A percentile compares a stretch with the other conserved stretches of the same genome.
phyloP scores from a whole-genome alignment of 2,329 filamentous ascomycete genomes.

The Aureobasidium vineae region DNA sequence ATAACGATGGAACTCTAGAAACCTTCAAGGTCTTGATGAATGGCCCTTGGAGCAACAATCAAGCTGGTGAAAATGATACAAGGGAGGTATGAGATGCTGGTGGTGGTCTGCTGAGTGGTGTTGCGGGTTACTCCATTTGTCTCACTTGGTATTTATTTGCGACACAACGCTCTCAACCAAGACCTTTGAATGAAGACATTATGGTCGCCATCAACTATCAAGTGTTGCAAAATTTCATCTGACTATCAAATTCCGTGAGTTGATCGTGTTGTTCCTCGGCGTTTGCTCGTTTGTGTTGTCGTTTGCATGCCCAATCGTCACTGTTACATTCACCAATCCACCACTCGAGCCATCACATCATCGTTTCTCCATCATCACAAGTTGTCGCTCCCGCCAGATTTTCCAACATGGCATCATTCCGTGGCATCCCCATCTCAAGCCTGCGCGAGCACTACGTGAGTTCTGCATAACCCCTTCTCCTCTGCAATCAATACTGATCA shows the following conservation, averaged over 20 bases:
- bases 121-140: no score
- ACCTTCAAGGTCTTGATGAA: no score
- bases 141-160: no score
- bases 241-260: background rate
- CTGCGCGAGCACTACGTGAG: background rate
- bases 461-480: fast-evolving
- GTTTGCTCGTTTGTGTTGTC: constrained; percentile 20
- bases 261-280: background rate
- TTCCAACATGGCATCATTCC: background rate
- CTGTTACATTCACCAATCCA: background rate
- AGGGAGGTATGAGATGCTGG: no score
- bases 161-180: no score
- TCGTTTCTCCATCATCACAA: background rate
- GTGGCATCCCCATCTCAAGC: background rate
- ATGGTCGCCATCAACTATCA: no score
- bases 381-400: background rate
- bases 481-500: background rate
- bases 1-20: no score
- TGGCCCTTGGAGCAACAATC: no score
- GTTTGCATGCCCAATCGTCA: background rate
- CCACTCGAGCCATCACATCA: background rate
- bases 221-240: background rate
- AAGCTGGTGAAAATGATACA: no score
- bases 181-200: no score
- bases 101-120: no score